A percentile compares a stretch with the other conserved stretches of the same genome.
Evolutionary conservation across 345 rosid species (phyloP).

Genomic region (Eucalyptus polybractea): DNA sequence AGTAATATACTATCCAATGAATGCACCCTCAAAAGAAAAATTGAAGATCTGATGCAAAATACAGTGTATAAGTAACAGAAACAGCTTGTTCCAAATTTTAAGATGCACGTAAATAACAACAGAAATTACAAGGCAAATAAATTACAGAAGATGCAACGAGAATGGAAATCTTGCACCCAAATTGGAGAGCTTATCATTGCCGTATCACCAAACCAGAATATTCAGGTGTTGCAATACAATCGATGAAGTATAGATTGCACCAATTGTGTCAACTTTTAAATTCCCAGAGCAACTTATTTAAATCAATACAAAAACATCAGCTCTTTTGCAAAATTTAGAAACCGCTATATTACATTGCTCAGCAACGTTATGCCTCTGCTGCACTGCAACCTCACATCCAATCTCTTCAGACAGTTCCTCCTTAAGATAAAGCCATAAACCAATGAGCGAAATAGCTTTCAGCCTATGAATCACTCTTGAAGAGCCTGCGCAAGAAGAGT

Average conservation of each 20-base stretch:
- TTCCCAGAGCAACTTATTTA: not conserved
- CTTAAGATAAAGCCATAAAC: not conserved
- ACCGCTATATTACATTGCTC: not conserved
- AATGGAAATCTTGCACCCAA: not conserved
- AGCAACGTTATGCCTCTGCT: not conserved
- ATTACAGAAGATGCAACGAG: not conserved
- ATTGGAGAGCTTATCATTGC: not conserved
- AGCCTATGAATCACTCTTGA: not conserved
- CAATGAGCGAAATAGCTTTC: not conserved
- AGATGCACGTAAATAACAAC: not conserved
- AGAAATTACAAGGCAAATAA: not conserved
- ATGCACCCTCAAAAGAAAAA: not conserved
- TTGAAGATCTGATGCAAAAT: not conserved
- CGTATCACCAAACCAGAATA: not conserved
- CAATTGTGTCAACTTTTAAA: not conserved
- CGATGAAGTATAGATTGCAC: not conserved
- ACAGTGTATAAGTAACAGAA: not conserved
- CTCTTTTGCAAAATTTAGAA: not conserved
- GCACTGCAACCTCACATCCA: not conserved
- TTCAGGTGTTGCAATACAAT: not conserved
- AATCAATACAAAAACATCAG: not conserved
- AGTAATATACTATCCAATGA: not conserved
- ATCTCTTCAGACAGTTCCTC: not conserved
- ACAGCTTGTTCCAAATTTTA: not conserved
- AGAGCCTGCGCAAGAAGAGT: not conserved